Evolutionary conservation across 441 rosid genomes (phyloP).

Genomic region (Geranium incanum): DNA sequence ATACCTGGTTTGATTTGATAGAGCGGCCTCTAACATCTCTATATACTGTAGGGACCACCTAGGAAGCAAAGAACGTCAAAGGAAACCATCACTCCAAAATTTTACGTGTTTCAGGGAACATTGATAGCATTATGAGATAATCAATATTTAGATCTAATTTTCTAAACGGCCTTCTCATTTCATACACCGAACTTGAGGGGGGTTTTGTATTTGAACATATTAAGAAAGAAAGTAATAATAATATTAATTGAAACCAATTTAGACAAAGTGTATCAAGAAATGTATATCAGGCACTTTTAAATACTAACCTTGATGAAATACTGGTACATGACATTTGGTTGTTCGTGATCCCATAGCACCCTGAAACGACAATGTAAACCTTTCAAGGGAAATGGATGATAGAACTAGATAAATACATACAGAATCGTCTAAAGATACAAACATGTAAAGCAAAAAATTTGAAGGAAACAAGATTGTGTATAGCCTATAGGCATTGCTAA

Average conservation of each 20-base stretch:
- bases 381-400: background rate
- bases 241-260: background rate
- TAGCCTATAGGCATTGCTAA: no score
- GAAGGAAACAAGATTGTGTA: no score
- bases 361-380: conserved; percentile 1
- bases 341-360: conserved; percentile 8
- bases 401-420: background rate
- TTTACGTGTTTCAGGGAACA: no score
- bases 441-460: no score
- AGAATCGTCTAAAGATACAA: background rate
- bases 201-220: background rate
- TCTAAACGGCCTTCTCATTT: background rate
- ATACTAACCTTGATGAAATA: conserved; percentile 8
- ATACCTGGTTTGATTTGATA: conserved; percentile 1
- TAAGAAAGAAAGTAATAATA: background rate
- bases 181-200: background rate
- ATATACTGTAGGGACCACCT: conserved; percentile 10
- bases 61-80: background rate
- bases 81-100: background rate
- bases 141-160: no score
- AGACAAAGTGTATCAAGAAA: background rate
- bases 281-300: background rate
- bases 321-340: conserved; percentile 8
- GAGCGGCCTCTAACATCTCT: conserved; percentile 1
- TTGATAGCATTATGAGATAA: no score